Evolutionary conservation across 768 basidiomycete species (phyloP).

Genomic region (Strobilomyces echinocephalus): DNA sequence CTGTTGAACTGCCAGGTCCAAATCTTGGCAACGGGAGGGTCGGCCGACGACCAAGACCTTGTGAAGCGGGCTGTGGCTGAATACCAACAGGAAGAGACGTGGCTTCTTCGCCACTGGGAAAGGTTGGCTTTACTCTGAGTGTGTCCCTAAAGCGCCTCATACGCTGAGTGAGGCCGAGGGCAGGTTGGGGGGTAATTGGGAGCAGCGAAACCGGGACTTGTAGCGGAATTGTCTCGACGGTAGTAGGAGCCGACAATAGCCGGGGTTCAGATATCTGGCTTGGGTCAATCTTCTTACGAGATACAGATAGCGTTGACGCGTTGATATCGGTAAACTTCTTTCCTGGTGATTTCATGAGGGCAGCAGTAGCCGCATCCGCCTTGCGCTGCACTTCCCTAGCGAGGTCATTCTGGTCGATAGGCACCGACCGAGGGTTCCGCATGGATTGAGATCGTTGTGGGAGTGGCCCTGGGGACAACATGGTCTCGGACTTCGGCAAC

Average conservation of each 20-base stretch:
- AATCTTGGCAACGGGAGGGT: slow-evolving; percentile 45
- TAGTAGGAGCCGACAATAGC: slow-evolving; percentile 62
- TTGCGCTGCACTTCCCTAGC: slow-evolving; percentile 63
- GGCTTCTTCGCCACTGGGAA: slow-evolving; percentile 47
- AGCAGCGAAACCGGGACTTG: slow-evolving; percentile 36
- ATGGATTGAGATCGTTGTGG: slow-evolving; percentile 33
- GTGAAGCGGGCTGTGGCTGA: slow-evolving; percentile 33
- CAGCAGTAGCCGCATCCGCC: slow-evolving; percentile 60
- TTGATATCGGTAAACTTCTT: slow-evolving; percentile 39
- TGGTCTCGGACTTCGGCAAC: background rate
- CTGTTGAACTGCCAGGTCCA: slow-evolving; percentile 37
- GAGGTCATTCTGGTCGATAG: slow-evolving; percentile 52
- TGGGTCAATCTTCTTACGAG: slow-evolving; percentile 55
- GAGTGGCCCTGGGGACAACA: slow-evolving; percentile 14
- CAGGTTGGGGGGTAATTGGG: slow-evolving; percentile 34
- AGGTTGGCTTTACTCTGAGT: slow-evolving; percentile 50
- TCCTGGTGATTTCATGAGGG: slow-evolving; percentile 49
- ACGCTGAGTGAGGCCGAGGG: slow-evolving; percentile 57
- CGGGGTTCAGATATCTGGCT: slow-evolving; percentile 64
- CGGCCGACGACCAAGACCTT: slow-evolving; percentile 44
- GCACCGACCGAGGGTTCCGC: slow-evolving; percentile 35
- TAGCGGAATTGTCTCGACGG: slow-evolving; percentile 63
- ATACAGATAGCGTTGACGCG: slow-evolving; percentile 37
- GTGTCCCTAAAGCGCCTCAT: slow-evolving; percentile 71
- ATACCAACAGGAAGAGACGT: slow-evolving; percentile 41